Percentiles rank a stretch among this genome's conserved stretches.
These are phyloP conservation scores for Immersiporthe knoxdaviesiana DNA, from an alignment of 2,329 filamentous ascomycete genomes.

Conservation along the genomic window DNA sequence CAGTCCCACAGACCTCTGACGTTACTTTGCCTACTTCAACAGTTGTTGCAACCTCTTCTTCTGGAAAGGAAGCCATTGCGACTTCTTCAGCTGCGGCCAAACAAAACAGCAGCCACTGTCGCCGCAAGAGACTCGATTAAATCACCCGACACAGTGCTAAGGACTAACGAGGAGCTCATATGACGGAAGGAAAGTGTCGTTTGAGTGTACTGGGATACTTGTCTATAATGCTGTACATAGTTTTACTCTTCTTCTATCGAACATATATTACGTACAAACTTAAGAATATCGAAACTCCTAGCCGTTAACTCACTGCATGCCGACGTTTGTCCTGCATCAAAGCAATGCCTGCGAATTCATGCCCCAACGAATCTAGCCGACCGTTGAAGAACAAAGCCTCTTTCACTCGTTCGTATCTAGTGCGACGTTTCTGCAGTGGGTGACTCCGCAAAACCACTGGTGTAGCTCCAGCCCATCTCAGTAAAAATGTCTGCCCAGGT, in stretches of 20 bases:
- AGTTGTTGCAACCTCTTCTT: background rate
- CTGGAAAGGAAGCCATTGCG: too few species aligned
- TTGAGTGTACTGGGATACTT: background rate
- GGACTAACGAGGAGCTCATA: background rate
- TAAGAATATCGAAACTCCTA: too few species aligned
- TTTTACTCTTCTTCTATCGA: too few species aligned
- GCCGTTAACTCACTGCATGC: too few species aligned
- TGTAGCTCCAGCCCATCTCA: background rate
- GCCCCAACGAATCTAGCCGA: too few species aligned
- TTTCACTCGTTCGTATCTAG: background rate
- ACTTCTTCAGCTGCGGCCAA: background rate
- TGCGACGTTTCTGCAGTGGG: background rate
- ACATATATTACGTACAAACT: too few species aligned
- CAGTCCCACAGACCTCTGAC: background rate
- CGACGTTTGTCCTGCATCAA: too few species aligned
- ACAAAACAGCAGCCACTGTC: background rate
- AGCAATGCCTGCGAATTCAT: too few species aligned
- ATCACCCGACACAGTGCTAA: background rate
- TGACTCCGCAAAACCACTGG: background rate
- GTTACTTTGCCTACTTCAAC: background rate
- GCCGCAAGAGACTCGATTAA: background rate
- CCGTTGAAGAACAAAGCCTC: too few species aligned
- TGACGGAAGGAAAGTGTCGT: too few species aligned
- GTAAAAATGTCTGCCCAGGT: conserved; percentile 1
- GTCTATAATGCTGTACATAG: too few species aligned